A percentile compares a stretch with the other conserved stretches of the same genome.
Conservation (phyloP, 2,329 filamentous ascomycete species). For the Stemphylium lycopersici region DNA sequence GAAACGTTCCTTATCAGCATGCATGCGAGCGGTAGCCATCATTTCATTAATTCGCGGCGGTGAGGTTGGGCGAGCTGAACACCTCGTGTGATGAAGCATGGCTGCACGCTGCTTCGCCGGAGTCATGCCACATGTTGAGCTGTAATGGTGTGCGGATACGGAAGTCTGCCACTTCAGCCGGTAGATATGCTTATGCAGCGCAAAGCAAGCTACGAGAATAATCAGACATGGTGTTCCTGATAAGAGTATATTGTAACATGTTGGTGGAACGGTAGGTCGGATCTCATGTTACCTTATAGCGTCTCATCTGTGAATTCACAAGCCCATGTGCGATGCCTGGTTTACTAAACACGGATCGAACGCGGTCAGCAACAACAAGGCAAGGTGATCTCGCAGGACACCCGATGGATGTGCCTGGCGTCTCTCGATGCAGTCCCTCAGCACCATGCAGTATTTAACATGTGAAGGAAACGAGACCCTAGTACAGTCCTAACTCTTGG, state of each 20-base stretch:
- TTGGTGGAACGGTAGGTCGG: neutral
- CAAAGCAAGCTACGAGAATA: slow-evolving; percentile 14
- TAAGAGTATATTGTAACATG: neutral
- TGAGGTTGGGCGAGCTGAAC: slow-evolving; percentile 5
- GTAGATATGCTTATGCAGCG: slow-evolving; percentile 11
- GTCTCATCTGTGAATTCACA: neutral
- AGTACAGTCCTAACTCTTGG: slow-evolving; percentile 16
- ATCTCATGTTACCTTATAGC: neutral
- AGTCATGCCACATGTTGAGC: too few relatives aligned
- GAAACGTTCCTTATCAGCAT: slow-evolving; percentile 6
- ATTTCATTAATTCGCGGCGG: slow-evolving; percentile 1
- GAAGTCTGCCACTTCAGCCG: neutral
- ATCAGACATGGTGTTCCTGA: slow-evolving; percentile 4
- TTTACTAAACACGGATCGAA: neutral
- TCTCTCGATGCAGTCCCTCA: too few relatives aligned
- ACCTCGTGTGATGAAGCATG: neutral
- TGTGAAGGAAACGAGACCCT: slow-evolving; percentile 4
- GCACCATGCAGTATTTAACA: neutral
- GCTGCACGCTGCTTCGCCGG: too few relatives aligned
- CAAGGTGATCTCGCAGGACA: neutral
- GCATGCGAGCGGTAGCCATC: neutral
- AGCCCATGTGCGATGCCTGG: neutral
- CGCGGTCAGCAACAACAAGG: neutral
- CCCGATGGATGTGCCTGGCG: neutral
- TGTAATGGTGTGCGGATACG: neutral